A percentile compares a stretch with the other conserved stretches of the same genome.
Evolutionary conservation across 2,329 filamentous ascomycete genomes (phyloP).

Genomic region (Hymenoscyphus scutula): DNA sequence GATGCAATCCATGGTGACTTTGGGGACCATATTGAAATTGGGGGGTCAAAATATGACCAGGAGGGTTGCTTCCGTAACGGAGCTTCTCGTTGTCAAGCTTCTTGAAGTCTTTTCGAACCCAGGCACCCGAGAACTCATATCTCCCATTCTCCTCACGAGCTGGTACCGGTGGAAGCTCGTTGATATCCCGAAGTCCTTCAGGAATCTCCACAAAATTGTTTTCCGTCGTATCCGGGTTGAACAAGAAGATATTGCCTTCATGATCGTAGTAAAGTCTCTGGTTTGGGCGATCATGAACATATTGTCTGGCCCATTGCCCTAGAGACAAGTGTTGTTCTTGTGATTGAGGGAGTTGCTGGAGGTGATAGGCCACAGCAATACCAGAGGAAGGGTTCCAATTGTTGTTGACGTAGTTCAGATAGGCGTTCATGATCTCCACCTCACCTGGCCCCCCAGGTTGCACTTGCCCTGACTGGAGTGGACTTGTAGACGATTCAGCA

Average conservation of each 20-base stretch:
- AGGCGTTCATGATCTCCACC: neutral
- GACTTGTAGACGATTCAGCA: neutral
- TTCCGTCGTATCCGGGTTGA: neutral
- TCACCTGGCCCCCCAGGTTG: neutral
- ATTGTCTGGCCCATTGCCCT: neutral
- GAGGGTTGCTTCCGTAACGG: no score
- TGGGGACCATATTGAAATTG: no score
- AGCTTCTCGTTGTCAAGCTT: neutral
- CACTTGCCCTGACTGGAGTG: no score
- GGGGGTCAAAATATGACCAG: no score
- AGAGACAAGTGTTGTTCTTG: no score
- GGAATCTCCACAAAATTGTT: neutral
- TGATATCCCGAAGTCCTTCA: neutral
- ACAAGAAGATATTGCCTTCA: neutral
- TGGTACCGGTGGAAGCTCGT: neutral
- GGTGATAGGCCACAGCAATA: no score
- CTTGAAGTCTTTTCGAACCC: neutral
- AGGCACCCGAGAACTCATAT: neutral
- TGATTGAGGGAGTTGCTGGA: no score
- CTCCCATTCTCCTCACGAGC: neutral
- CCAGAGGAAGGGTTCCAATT: neutral
- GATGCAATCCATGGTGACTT: no score
- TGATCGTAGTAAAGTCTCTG: neutral
- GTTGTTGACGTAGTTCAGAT: slow-evolving; percentile 23
- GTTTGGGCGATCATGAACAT: neutral